Conservation (phyloP, 129 eudicot genomes). For the Tanacetum coccineum region DNA sequence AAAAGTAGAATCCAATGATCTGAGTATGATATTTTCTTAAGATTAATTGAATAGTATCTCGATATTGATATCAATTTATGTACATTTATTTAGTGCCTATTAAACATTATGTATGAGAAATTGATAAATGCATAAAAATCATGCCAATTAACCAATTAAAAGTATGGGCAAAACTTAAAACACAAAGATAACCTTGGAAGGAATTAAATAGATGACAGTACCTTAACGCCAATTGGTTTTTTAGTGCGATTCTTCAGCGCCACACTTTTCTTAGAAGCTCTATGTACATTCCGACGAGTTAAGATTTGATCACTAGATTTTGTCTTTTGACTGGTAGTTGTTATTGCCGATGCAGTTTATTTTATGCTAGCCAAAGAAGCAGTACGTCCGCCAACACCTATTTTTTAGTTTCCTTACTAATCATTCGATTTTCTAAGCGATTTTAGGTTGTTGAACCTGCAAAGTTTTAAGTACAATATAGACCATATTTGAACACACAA, state of each 20-base stretch:
- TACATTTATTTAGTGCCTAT: too few relatives aligned
- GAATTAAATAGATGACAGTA: conserved; percentile 1
- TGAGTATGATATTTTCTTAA: too few relatives aligned
- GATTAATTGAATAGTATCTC: too few relatives aligned
- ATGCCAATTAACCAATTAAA: too few relatives aligned
- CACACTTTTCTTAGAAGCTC: conserved; percentile 25
- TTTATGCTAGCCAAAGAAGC: conserved; percentile 28
- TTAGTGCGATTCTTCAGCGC: conserved; percentile 28
- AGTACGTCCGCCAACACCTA: conserved; percentile 6
- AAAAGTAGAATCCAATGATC: too few relatives aligned
- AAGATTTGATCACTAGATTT: conserved; percentile 18
- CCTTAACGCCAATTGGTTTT: conserved; percentile 36
- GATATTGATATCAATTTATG: too few relatives aligned
- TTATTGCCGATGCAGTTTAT: conserved; percentile 26
- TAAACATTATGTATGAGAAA: too few relatives aligned
- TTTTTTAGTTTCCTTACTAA: conserved; percentile 12
- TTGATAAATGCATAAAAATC: too few relatives aligned
- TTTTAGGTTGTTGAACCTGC: conserved; percentile 34
- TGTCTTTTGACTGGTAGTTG: conserved; percentile 18
- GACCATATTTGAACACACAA: not conserved
- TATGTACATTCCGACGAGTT: conserved; percentile 27
- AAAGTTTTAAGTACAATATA: conserved; percentile 6
- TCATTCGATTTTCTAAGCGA: conserved; percentile 13
- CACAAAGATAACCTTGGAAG: not conserved
- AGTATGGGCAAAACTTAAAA: too few relatives aligned